These are phyloP conservation scores for Ganoderma lingzhi DNA, from an alignment of 1,284 basidiomycete species.

Conservation along the genomic window DNA sequence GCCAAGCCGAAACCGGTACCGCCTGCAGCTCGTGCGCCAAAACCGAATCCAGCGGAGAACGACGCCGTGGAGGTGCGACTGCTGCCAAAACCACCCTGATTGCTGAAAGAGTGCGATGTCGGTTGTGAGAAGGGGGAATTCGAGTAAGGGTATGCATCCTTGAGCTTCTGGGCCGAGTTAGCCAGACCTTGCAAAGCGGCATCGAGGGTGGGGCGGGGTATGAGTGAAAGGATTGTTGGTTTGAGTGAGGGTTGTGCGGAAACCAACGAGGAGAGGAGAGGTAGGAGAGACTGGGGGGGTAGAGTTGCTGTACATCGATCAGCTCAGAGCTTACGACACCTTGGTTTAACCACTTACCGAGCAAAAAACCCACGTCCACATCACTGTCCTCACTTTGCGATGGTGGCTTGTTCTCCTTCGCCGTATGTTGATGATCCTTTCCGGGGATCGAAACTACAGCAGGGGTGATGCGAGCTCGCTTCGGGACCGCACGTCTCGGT, in stretches of 20 bases:
- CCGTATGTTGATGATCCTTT: slow-evolving; percentile 35
- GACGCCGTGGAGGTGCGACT: slow-evolving; percentile 29
- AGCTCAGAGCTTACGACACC: slow-evolving; percentile 14
- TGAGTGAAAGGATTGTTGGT: slow-evolving; percentile 70
- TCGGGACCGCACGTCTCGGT: slow-evolving; percentile 69
- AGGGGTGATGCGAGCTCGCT: slow-evolving; percentile 63
- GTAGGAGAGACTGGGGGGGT: slow-evolving; percentile 75
- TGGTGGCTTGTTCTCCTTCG: slow-evolving; percentile 55
- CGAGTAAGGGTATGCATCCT: slow-evolving; percentile 84
- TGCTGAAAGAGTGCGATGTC: slow-evolving; percentile 37
- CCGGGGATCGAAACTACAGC: slow-evolving; percentile 31
- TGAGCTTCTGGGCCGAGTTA: slow-evolving; percentile 72
- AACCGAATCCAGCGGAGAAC: slow-evolving; percentile 58
- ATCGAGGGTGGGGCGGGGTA: slow-evolving; percentile 80
- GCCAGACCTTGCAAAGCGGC: slow-evolving; percentile 74
- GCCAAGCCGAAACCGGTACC: slow-evolving; percentile 38
- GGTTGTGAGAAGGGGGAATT: slow-evolving; percentile 51
- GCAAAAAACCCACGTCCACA: slow-evolving; percentile 80
- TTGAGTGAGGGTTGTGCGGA: slow-evolving; percentile 73
- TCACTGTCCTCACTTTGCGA: slow-evolving; percentile 54
- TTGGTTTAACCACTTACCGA: slow-evolving; percentile 58
- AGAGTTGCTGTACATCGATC: slow-evolving; percentile 61
- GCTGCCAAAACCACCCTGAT: slow-evolving; percentile 31
- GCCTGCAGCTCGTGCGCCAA: slow-evolving; percentile 42
- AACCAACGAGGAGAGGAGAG: slow-evolving; percentile 72